Conservation (phyloP, 1,284 basidiomycete genomes). For the Xerocomus amazonicus region DNA sequence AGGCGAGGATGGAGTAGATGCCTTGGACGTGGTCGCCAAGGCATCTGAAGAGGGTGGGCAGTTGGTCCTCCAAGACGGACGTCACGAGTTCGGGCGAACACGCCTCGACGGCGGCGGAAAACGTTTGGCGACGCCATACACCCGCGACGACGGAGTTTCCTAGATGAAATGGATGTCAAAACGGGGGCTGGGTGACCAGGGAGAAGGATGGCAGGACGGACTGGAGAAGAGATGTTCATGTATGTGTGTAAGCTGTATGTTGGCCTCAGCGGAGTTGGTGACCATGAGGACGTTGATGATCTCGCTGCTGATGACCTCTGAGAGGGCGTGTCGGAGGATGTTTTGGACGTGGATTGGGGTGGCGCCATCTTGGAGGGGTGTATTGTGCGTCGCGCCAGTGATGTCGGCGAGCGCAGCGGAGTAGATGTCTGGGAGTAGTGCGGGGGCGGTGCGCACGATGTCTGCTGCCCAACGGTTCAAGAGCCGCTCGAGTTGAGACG, state of each 20-base stretch:
- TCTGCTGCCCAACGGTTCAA: slow-evolving; percentile 83
- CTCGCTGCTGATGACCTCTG: slow-evolving; percentile 73
- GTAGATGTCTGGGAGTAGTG: slow-evolving; percentile 50
- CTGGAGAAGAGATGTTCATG: slow-evolving; percentile 81
- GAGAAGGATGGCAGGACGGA: slow-evolving; percentile 34
- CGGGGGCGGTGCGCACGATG: slow-evolving; percentile 55
- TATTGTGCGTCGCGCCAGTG: slow-evolving; percentile 39
- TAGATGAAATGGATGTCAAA: slow-evolving; percentile 25
- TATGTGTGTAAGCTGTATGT: slow-evolving; percentile 73
- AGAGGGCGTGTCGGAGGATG: slow-evolving; percentile 70
- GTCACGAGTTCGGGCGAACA: slow-evolving; percentile 65
- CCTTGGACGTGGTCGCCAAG: slow-evolving; percentile 44
- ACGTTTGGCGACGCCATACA: slow-evolving; percentile 82
- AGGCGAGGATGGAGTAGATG: slow-evolving; percentile 55
- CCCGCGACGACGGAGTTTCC: slow-evolving; percentile 77
- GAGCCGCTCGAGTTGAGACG: slow-evolving; percentile 71
- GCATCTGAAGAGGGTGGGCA: slow-evolving; percentile 54
- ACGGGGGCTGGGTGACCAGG: background rate
- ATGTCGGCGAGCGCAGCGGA: slow-evolving; percentile 61
- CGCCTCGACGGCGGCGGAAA: slow-evolving; percentile 73
- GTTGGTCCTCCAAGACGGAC: slow-evolving; percentile 62
- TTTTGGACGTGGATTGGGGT: slow-evolving; percentile 70
- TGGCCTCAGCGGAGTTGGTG: slow-evolving; percentile 73
- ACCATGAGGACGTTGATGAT: slow-evolving; percentile 78
- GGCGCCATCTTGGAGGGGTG: slow-evolving; percentile 32